Base-by-base conservation (phyloP, 2,329 filamentous ascomycete species). In the Aspergillus neotritici region DNA sequence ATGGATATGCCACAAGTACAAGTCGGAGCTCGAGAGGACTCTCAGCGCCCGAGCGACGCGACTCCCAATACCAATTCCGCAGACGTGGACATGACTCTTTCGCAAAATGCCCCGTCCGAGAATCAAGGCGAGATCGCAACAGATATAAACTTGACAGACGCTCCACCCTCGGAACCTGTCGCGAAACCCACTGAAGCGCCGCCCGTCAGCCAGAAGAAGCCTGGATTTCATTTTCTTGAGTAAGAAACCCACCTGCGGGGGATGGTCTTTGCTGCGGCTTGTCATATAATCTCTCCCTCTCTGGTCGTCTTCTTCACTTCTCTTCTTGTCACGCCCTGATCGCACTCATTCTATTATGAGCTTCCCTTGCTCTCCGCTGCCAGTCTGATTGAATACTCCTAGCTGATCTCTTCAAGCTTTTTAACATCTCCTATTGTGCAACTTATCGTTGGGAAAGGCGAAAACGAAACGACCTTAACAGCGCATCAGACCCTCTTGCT, bases 401-500 rank as follows among this genome's bases (percentile, higher is more conserved):
- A 14, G 25, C 50, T 54, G 35, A 55, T 25, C 13, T 15, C 29
- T 12, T 17, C 11, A 33, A 67, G 65, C 21, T 86, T 84, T 55
- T 72, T 89, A 15, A 76, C 73, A 50, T 87, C 83, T 50, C 84
- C 86, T 0, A 73, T 87, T 9, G 78, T 89, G 28, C 80, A 80
- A 12, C 67, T 89, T 21, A 60, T 81, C n/a, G 73, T 88, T 14
- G 84, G 84, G 10, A 66, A 68, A 37, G 81, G 75, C 43, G 78
- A 80, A 4, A 64, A 69, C 2, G 74, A 78, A 55, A 81, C 79
- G 8, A 73, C 81, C 28, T 76, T 96, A 46, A 83, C 80, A 16
- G 87, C 87, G 5, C 90, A 96, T 65, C 84, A 94, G 68, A 82
- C 74, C 3, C 76, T 96, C 17, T 74, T 97, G 30, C 60, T 71